Base-by-base conservation (phyloP, 306 rosid genomes). In the Parietaria judaica region DNA sequence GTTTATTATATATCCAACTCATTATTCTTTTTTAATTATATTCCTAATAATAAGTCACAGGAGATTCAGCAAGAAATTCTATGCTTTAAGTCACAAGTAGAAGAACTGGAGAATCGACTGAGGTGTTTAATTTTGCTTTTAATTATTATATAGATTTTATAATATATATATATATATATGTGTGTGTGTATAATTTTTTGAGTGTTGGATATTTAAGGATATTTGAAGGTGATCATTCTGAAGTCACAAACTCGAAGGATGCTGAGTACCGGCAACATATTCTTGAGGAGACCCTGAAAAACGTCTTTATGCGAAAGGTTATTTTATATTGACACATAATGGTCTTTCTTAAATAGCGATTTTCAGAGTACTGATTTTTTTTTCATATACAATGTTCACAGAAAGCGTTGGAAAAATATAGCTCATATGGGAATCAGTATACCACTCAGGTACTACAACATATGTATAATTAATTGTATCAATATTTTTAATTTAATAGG, bases 161-260 rank as follows among this genome's bases (percentile, higher is more conserved):
- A 11, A 10, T 54, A 36, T 31, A 17, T 36, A 36, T 39, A 39
- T 9, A 46, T 62, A 11, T 46, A 53, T 39, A 39, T 39, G 7
- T 39, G 44, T 41, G 31, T 41, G 3, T 41, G 45, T 8, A 41
- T 8, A 41, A 41, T 3, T 41, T 3, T 41, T 41, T 41, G 9
- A 41, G 45, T 41, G 45, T 1, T 41, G 31, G 31, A 41, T 5
- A 66, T 35, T 51, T 34, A 62, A 84, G 88, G 80, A 58, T 76
- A 65, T 84, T 71, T 66, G 88, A 84, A 80, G 88, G 83, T 10
- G 76, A 84, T 66, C 72, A 83, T 38, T 82, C 70, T 17, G 76
- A 87, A 70, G 78, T 84, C 61, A 67, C 72, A 34, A 72, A 84
- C 56, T 14, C 78, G 51, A 39, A 54, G 41, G 91, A 80, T 61